Conservation (phyloP, 805 yeast species). For the Cephaloascus fragrans region DNA sequence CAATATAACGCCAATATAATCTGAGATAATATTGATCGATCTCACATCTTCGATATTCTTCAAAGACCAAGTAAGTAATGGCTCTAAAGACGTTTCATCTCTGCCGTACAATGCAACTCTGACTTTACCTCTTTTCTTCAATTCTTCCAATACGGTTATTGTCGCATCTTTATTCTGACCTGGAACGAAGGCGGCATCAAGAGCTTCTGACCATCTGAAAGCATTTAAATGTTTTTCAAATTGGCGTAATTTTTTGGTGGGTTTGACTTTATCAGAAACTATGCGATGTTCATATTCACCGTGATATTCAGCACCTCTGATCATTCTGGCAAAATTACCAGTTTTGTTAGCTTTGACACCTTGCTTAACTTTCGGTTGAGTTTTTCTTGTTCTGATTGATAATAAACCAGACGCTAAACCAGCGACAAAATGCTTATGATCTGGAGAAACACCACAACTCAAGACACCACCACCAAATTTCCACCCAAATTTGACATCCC, state of each 20-base stretch:
- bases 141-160: conserved; percentile 74
- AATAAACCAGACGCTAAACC: conserved; percentile 87
- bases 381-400: conserved; percentile 80
- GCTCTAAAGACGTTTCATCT: conserved; percentile 81
- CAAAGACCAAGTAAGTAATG: conserved; percentile 75
- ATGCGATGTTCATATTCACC: conserved; percentile 82
- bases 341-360: conserved; percentile 40
- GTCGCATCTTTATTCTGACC: conserved; percentile 78
- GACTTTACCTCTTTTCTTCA: conserved; percentile 82
- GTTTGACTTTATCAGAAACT: conserved; percentile 44
- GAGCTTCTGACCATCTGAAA: conserved; percentile 88
- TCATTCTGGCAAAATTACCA: conserved; percentile 66
- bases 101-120: conserved; percentile 71
- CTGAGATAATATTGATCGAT: conserved; percentile 52
- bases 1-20: conserved; percentile 55
- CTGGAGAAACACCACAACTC: conserved; percentile 83
- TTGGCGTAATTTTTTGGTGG: conserved; percentile 55
- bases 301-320: conserved; percentile 83
- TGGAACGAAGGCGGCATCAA: conserved; percentile 73
- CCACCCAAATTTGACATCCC: conserved; percentile 96
- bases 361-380: conserved; percentile 46
- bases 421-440: conserved; percentile 79
- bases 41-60: conserved; percentile 75
- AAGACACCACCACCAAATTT: conserved; percentile 91
- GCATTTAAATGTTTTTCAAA: conserved; percentile 80